phyloP scores from a whole-genome alignment of 2,329 filamentous ascomycete species.

The Talaromyces islandicus region DNA sequence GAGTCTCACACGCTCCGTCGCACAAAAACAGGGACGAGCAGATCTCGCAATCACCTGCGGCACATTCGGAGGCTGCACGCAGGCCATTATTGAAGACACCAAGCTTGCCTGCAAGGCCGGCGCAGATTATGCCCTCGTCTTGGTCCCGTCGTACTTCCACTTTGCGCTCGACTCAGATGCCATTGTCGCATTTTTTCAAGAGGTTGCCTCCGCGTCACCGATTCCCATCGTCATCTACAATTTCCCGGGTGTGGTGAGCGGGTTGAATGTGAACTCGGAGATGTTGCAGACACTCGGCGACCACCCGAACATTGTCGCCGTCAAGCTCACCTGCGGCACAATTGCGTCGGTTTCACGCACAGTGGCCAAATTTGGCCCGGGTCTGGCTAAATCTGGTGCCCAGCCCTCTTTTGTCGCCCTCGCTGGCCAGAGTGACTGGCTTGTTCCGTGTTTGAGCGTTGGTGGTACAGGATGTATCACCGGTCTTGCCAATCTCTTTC shows the following conservation, averaged over 20 bases:
- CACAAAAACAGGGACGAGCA: conserved; percentile 24
- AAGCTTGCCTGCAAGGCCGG: conserved; percentile 57
- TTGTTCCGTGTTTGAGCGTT: conserved; percentile 52
- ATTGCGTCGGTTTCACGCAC: conserved; percentile 39
- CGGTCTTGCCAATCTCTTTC: conserved; percentile 59
- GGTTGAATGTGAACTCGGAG: conserved; percentile 40
- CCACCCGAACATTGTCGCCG: conserved; percentile 31
- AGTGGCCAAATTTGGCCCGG: conserved; percentile 29
- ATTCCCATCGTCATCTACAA: conserved; percentile 45
- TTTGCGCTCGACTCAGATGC: conserved; percentile 57
- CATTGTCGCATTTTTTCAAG: conserved; percentile 57
- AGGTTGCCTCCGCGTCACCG: conserved; percentile 52
- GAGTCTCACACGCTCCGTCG: conserved; percentile 32
- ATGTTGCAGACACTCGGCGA: conserved; percentile 24
- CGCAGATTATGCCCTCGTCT: conserved; percentile 65
- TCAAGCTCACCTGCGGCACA: conserved; percentile 33
- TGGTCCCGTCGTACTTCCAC: conserved; percentile 68
- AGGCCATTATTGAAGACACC: conserved; percentile 51
- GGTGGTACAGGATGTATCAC: conserved; percentile 58
- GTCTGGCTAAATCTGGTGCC: conserved; percentile 1
- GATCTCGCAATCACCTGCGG: conserved; percentile 38
- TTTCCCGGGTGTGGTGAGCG: conserved; percentile 39
- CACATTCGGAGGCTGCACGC: conserved; percentile 34
- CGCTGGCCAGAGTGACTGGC: conserved; percentile 40
- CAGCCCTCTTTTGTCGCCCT: conserved; percentile 29